These are phyloP conservation scores for Acacia pycnantha DNA, from an alignment of 331 rosid species.

Conservation along the genomic window DNA sequence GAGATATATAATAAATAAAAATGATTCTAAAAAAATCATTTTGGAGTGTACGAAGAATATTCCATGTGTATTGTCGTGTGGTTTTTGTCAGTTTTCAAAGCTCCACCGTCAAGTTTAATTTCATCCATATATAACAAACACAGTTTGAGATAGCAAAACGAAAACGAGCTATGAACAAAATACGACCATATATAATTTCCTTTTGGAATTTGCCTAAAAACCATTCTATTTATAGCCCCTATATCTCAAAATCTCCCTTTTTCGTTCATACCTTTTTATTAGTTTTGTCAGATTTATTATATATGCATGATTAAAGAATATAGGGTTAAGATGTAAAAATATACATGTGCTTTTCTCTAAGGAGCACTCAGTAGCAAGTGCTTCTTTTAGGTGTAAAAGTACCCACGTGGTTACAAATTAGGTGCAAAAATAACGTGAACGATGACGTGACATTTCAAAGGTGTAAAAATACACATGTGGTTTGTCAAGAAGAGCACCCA, in stretches of 20 bases:
- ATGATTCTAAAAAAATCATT: not conserved
- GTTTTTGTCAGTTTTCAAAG: not conserved
- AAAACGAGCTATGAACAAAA: not conserved
- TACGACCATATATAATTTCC: not conserved
- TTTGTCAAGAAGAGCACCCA: too few species aligned
- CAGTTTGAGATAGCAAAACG: not conserved
- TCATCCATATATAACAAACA: not conserved
- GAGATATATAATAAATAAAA: not conserved
- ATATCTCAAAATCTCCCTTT: not conserved
- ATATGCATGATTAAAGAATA: not conserved
- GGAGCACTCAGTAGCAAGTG: too few species aligned
- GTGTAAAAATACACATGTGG: too few species aligned
- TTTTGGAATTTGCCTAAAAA: not conserved
- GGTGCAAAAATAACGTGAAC: too few species aligned
- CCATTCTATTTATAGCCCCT: not conserved
- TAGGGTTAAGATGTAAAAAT: too few species aligned
- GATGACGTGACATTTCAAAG: too few species aligned
- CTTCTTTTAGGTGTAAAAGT: too few species aligned
- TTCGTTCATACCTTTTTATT: not conserved
- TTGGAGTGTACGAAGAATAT: not conserved
- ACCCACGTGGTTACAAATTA: too few species aligned
- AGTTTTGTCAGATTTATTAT: not conserved
- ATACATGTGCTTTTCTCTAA: too few species aligned
- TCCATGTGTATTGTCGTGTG: not conserved
- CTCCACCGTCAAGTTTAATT: not conserved